Conservation (phyloP, 768 basidiomycete species). For the Leccinum sublutescens region DNA sequence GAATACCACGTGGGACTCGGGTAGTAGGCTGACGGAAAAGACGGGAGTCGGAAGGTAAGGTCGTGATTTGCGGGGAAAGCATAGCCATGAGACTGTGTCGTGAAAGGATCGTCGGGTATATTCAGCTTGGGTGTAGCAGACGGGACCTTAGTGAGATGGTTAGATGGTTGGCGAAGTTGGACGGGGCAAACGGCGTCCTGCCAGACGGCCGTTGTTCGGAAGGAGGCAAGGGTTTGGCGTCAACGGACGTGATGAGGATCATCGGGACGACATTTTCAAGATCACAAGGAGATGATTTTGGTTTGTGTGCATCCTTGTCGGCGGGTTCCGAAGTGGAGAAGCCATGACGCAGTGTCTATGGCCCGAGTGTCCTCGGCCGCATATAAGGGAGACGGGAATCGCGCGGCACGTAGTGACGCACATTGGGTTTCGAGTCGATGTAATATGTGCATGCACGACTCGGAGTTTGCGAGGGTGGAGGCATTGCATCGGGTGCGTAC, state of each 20-base stretch:
- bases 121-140: neutral
- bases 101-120: slow-evolving; percentile 19
- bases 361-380: slow-evolving; percentile 23
- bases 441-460: slow-evolving; percentile 27
- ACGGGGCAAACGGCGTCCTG: slow-evolving; percentile 13
- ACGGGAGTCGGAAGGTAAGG: slow-evolving; percentile 16
- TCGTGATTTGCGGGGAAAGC: neutral
- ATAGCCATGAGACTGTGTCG: neutral
- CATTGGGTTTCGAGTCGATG: slow-evolving; percentile 33
- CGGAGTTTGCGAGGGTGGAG: slow-evolving; percentile 30
- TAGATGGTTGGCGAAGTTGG: slow-evolving; percentile 6
- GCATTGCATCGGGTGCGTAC: slow-evolving; percentile 35
- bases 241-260: slow-evolving; percentile 28
- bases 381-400: slow-evolving; percentile 35
- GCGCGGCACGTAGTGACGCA: slow-evolving; percentile 34
- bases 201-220: slow-evolving; percentile 10
- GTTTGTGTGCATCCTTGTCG: neutral
- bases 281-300: neutral
- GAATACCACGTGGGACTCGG: neutral
- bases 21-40: slow-evolving; percentile 2
- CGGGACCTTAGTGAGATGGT: slow-evolving; percentile 7
- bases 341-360: slow-evolving; percentile 27
- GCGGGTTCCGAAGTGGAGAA: slow-evolving; percentile 18
- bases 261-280: slow-evolving; percentile 14
- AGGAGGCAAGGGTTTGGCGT: slow-evolving; percentile 20